Base-by-base conservation (phyloP, 140 eudicot genomes). In the Stevia rebaudiana region DNA sequence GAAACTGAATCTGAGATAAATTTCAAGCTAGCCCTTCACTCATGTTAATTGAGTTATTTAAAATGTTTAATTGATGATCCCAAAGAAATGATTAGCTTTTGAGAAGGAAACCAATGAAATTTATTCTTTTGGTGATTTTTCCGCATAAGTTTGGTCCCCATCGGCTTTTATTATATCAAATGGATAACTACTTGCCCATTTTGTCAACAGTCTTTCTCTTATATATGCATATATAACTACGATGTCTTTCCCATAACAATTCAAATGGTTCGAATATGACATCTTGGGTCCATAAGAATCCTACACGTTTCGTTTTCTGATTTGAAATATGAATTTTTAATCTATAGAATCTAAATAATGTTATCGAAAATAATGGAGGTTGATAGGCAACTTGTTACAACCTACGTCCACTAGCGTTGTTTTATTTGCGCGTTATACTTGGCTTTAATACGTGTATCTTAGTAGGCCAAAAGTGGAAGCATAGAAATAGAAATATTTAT, bases 161-260 rank as follows among this genome's bases (percentile, higher is more conserved):
- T 31, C 15, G 68, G 44, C 75, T 70, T 70, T 58, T n/a, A n/a
- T 25, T 13, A 56, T 8, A 21, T 57, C 68, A 46, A 31, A 59
- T 70, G 59, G 75, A 70, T 70, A 57, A 57, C 75, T 33, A 70
- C 68, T 31, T 70, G 75, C 28, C 24, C 66, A 63, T 46, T 59
- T 70, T 61, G 66, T 70, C 75, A 70, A 70, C 68, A 60, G 18
- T 58, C 58, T 44, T 56, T 59, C 59, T 47, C 75, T 46, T 18
- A 56, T 7, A 59, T n/a, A 33, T 47, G 23, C 25, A 6, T 30
- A 59, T 59, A 60, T 57, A 35, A 59, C 68, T 33, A 59, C 61
- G 19, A 59, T 18, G 47, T 70, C 61, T 33, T 58, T 58, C 59
- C 61, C 40, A 33, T 46, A 47, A 47, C 75, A 5, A 59, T 11